Conservation (phyloP, 805 yeast species). For the Candida saitoana region DNA sequence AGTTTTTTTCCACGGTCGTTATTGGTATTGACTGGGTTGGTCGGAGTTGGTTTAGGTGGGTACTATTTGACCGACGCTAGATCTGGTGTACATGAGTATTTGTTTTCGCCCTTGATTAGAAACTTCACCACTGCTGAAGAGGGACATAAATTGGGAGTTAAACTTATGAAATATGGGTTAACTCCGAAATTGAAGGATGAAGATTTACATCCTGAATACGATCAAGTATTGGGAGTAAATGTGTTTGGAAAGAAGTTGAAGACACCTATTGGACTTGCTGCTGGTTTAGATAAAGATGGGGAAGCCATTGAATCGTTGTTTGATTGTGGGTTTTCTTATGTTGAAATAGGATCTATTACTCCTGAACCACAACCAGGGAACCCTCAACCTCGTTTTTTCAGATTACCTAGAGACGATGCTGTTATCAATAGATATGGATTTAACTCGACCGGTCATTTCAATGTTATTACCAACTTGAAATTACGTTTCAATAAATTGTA, state of each 20-base stretch:
- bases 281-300: constrained; percentile 92
- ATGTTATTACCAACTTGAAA: constrained; percentile 64
- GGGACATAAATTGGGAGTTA: constrained; percentile 76
- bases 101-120: constrained; percentile 74
- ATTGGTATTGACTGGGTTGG: constrained; percentile 13
- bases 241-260: constrained; percentile 65
- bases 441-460: constrained; percentile 84
- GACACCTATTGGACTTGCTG: constrained; percentile 89
- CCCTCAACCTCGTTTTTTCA: constrained; percentile 87
- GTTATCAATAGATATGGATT: constrained; percentile 94
- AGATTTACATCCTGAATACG: constrained; percentile 36
- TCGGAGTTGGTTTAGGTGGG: constrained; percentile 37
- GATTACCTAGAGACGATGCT: constrained; percentile 80
- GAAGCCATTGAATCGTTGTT: constrained; percentile 83
- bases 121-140: constrained; percentile 73
- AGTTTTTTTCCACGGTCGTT: constrained; percentile 16
- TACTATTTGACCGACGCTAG: constrained; percentile 70
- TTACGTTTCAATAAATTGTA: constrained; percentile 51
- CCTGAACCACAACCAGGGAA: constrained; percentile 94
- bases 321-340: constrained; percentile 78
- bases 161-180: constrained; percentile 62
- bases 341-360: constrained; percentile 90
- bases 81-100: constrained; percentile 77
- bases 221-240: constrained; percentile 46
- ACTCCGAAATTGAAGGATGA: constrained; percentile 59